Evolutionary conservation across 2,329 filamentous ascomycete genomes (phyloP), one percentile per base, ranked within the genome.

Genomic region (Sclerotinia subarctica): DNA sequence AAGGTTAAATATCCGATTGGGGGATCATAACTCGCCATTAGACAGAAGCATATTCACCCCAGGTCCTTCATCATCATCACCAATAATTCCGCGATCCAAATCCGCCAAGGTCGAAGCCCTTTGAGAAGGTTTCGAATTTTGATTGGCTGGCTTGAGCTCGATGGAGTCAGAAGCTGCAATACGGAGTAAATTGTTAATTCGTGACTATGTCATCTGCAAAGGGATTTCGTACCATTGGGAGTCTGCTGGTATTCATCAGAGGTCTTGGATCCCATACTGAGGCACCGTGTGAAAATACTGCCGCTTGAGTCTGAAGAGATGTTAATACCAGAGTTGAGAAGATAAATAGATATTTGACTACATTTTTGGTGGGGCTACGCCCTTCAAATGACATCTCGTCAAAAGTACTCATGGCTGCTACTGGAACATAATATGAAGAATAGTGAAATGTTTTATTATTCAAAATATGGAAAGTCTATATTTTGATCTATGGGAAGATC

Each of bases 1-100:
- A 26, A 52, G 24, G 32, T 49, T 15, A 24, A 13, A 21, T 26
- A 11, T 42, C 35, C 2, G n/a, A 19, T 53, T 5, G 32, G 19
- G 17, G 5, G 35, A 38, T 32, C 11, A 57, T 53, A 19, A 72
- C 74, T 72, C 70, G 38, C 62, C 67, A 66, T 68, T 60, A 7
- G 64, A 26, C 44, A 64, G 29, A 47, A 66, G 62, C 0, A 51
- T 5, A 19, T 46, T 73, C 54, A 73, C 68, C 51, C 66, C 56
- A 64, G 70, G 21, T 71, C 59, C 68, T 57, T 70, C 46, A 24
- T 74, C 72, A 24, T 69, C 71, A 15, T 72, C 64, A n/a, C 69
- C 66, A 49, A 74, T 49, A 42, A 74, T 57, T 11, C 74, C 73
- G 49, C 71, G 70, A 51, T 72, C 74, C 66, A 74, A 52, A 67